phyloP scores from a whole-genome alignment of 768 basidiomycete genomes.

The Mycena haematopus region DNA sequence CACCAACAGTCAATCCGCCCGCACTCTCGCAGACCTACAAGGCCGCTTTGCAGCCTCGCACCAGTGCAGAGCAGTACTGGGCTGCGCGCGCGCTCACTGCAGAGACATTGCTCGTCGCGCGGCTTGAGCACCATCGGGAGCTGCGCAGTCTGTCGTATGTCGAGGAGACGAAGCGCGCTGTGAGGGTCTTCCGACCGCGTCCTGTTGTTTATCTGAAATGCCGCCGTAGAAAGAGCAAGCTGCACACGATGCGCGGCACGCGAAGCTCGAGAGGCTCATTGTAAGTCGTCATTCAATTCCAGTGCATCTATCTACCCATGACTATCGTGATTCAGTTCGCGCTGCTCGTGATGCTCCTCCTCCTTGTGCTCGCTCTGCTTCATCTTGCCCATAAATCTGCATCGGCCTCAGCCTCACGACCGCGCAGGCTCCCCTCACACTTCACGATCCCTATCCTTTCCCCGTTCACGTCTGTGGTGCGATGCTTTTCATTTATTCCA shows the following conservation, averaged over 20 bases:
- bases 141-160: conserved; percentile 46
- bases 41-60: conserved; percentile 18
- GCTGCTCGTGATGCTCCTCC: conserved; percentile 42
- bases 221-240: conserved; percentile 50
- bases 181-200: conserved; percentile 35
- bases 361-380: conserved; percentile 44
- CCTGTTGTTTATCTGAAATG: conserved; percentile 1
- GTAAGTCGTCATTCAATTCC: conserved; percentile 42
- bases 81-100: conserved; percentile 68
- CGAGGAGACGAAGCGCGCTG: conserved; percentile 56
- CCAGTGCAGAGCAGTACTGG: conserved; percentile 65
- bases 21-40: conserved; percentile 18
- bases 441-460: conserved; percentile 83
- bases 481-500: conserved; percentile 28
- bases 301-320: neutral
- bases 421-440: conserved; percentile 52
- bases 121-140: conserved; percentile 55
- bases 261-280: conserved; percentile 56
- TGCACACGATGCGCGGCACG: conserved; percentile 55
- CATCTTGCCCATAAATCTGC: conserved; percentile 42
- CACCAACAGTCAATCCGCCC: conserved; percentile 12
- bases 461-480: conserved; percentile 79
- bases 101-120: conserved; percentile 62
- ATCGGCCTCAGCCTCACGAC: conserved; percentile 31
- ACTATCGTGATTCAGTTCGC: conserved; percentile 33